Evolutionary conservation across 306 rosid genomes (phyloP), one percentile per base, ranked within the genome.

Genomic region (Gleditsia sinensis): DNA sequence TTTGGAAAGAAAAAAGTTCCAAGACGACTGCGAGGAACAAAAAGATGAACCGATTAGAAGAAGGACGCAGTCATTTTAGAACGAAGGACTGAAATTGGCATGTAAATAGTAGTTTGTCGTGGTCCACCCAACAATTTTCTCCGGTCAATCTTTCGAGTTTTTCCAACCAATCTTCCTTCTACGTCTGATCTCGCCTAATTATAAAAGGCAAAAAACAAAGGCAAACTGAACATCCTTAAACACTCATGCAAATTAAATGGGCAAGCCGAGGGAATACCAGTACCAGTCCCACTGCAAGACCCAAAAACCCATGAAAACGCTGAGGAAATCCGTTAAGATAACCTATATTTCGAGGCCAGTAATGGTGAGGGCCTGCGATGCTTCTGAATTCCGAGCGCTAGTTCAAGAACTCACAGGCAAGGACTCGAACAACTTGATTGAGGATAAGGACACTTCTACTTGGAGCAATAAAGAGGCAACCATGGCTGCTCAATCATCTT

Each of bases 401-500:
- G 85, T 81, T 56, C 85, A 81, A 46, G 65, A 76, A 23, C 85
- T 76, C 34, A 81, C 85, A 0, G 81, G 85, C 21, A 76, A 76
- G 51, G 66, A 81, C 57, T 70, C 84, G 27, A 45, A 55, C 28
- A n/a, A n/a, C n/a, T n/a, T n/a, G n/a, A n/a, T n/a, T n/a, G n/a
- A n/a, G n/a, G n/a, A n/a, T n/a, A n/a, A n/a, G n/a, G n/a, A n/a
- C n/a, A n/a, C n/a, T n/a, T n/a, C 63, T 33, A 20, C 12, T 45
- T 9, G 10, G n/a, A n/a, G 6, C 40, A 66, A 16, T 27, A n/a
- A 43, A 43, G 54, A 25, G 30, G 69, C 19, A 42, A 40, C 34
- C 13, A 20, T 21, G 7, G 21, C 74, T 9, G 23, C 39, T 23
- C 23, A 57, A 49, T 59, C 48, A 3, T 59, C 6, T 11, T 56